These are phyloP conservation scores for Scheffersomyces quercinus DNA, from an alignment of 1,139 yeast genomes.

Conservation along the genomic window DNA sequence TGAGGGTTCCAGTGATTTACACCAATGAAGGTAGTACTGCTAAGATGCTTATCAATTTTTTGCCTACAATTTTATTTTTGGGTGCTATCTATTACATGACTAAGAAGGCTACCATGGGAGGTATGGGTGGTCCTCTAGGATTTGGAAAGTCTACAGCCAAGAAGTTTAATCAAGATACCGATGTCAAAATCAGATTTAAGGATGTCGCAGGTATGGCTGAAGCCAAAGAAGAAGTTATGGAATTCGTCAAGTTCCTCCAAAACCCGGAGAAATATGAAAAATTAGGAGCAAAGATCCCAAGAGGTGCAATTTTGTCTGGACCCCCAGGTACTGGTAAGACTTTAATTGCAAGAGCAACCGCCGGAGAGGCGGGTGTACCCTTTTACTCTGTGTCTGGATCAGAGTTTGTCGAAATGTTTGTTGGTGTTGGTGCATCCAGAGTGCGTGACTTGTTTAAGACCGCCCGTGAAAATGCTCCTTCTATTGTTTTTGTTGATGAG, in stretches of 20 bases:
- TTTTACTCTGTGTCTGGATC: slow-evolving; percentile 94
- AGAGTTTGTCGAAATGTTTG: slow-evolving; percentile 98
- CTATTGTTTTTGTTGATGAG: slow-evolving; percentile 93
- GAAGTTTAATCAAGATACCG: slow-evolving; percentile 87
- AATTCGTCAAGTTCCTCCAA: slow-evolving; percentile 89
- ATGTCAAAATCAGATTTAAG: slow-evolving; percentile 80
- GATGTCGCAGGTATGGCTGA: slow-evolving; percentile 98
- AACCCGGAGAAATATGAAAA: slow-evolving; percentile 87
- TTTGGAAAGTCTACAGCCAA: slow-evolving; percentile 90
- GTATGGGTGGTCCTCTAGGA: slow-evolving; percentile 63
- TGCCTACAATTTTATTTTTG: slow-evolving; percentile 80
- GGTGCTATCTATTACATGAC: slow-evolving; percentile 85
- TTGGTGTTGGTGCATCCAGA: slow-evolving; percentile 97
- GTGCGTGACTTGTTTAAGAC: slow-evolving; percentile 92
- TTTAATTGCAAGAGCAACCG: slow-evolving; percentile 94
- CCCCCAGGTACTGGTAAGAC: slow-evolving; percentile 99
- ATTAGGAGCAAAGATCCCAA: slow-evolving; percentile 94
- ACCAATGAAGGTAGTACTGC: slow-evolving; percentile 65
- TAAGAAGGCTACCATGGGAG: slow-evolving; percentile 59
- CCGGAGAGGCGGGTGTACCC: slow-evolving; percentile 98
- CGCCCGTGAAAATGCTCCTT: slow-evolving; percentile 91
- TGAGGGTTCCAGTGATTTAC: slow-evolving; percentile 83
- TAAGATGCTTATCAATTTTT: slow-evolving; percentile 65
- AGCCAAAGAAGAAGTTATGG: slow-evolving; percentile 98
- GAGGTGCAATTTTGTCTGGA: slow-evolving; percentile 96